These are phyloP conservation scores for Calonectria leucothoes DNA, from an alignment of 2,329 filamentous ascomycete genomes.

Conservation along the genomic window DNA sequence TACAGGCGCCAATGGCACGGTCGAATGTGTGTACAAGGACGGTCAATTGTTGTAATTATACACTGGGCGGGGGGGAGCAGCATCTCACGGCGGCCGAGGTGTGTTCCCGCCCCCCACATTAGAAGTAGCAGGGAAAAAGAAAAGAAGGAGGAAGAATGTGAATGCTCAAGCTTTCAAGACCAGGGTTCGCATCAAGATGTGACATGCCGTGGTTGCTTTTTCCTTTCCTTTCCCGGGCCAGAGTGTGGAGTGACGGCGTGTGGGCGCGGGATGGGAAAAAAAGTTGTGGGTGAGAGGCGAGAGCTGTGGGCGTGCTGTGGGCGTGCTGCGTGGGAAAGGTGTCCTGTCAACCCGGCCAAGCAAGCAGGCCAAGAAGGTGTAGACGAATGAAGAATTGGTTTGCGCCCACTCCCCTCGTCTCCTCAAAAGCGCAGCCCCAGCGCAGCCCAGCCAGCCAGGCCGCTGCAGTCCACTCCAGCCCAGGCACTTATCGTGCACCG, in stretches of 20 bases:
- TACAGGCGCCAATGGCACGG: conserved; percentile 44
- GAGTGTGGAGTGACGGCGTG: neutral
- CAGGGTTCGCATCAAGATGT: neutral
- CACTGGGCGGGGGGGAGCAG: conserved; percentile 27
- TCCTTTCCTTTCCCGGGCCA: neutral
- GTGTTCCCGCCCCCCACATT: conserved; percentile 34
- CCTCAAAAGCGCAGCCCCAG: neutral
- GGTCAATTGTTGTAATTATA: conserved; percentile 41
- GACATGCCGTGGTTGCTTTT: neutral
- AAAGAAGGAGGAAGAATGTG: conserved; percentile 8
- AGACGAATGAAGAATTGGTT: neutral
- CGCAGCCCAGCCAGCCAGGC: too few species aligned
- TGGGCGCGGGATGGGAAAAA: neutral
- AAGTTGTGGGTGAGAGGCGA: neutral
- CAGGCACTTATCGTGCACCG: neutral
- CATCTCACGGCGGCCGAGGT: too few species aligned
- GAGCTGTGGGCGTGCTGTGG: neutral
- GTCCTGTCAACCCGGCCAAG: too few species aligned
- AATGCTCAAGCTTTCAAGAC: neutral
- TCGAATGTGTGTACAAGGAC: conserved; percentile 42
- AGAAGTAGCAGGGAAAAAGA: conserved; percentile 4
- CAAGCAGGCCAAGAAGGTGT: neutral
- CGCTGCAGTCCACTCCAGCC: neutral
- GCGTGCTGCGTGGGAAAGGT: too few species aligned
- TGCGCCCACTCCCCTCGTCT: neutral